phyloP scores from a whole-genome alignment of 768 basidiomycete genomes.

The Dendrothele bispora region DNA sequence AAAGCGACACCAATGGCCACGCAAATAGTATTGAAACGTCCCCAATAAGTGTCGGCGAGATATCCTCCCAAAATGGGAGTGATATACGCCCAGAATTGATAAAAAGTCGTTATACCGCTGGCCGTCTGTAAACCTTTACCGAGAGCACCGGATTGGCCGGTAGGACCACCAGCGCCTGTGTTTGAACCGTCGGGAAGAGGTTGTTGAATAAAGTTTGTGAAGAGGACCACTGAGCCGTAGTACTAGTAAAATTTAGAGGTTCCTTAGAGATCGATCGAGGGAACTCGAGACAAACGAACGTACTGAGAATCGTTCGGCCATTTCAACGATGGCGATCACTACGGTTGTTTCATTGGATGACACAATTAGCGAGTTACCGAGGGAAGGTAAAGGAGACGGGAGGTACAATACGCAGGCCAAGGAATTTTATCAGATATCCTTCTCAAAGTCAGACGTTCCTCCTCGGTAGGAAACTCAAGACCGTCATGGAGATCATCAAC shows the following conservation, averaged over 20 bases:
- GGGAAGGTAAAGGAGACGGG: constrained; percentile 13
- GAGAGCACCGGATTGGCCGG: constrained; percentile 67
- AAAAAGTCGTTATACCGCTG: constrained; percentile 71
- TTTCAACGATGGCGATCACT: constrained; percentile 47
- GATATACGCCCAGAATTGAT: constrained; percentile 73
- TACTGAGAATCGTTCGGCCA: constrained; percentile 53
- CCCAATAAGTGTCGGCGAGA: constrained; percentile 39
- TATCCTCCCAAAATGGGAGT: constrained; percentile 55
- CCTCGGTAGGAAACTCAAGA: constrained; percentile 62
- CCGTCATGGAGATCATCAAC: constrained; percentile 38
- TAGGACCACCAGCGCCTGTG: constrained; percentile 57
- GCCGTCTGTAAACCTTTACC: constrained; percentile 67
- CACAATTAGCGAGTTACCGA: constrained; percentile 1
- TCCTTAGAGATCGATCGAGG: neutral
- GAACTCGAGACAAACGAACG: constrained; percentile 7
- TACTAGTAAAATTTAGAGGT: neutral
- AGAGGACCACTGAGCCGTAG: no score
- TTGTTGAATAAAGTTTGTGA: constrained; percentile 79
- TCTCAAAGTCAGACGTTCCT: constrained; percentile 57
- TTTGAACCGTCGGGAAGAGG: constrained; percentile 62
- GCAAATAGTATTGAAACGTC: constrained; percentile 39
- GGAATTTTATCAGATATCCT: constrained; percentile 61
- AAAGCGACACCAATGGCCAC: constrained; percentile 31
- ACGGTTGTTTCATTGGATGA: constrained; percentile 18
- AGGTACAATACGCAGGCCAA: constrained; percentile 57